Percentiles rank a stretch among this genome's conserved stretches.
Evolutionary conservation across 2,329 filamentous ascomycete species (phyloP).

Genomic region (Orbilia quercus): DNA sequence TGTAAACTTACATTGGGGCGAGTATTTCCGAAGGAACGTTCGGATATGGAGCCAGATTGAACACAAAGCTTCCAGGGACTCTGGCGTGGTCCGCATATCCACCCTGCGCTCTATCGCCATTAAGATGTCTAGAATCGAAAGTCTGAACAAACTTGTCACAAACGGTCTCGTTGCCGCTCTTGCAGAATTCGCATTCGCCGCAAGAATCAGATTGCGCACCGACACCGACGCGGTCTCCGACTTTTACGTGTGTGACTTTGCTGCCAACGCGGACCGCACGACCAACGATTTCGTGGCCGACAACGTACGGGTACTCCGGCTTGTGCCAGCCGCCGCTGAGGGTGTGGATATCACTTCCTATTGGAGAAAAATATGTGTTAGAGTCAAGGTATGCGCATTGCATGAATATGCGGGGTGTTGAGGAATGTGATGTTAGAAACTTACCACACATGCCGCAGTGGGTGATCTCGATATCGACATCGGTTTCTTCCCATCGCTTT

Average conservation of each 20-base stretch:
- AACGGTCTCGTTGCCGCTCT: slow-evolving; percentile 44
- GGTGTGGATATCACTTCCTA: slow-evolving; percentile 61
- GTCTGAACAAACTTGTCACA: slow-evolving; percentile 67
- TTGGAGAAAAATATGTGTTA: background rate
- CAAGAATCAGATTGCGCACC: slow-evolving; percentile 72
- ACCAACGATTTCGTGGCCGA: slow-evolving; percentile 75
- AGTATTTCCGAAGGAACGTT: slow-evolving; percentile 66
- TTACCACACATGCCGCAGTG: slow-evolving; percentile 74
- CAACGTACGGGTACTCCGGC: slow-evolving; percentile 66
- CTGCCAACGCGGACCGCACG: slow-evolving; percentile 69
- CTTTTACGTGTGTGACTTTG: slow-evolving; percentile 66
- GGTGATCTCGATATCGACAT: slow-evolving; percentile 74
- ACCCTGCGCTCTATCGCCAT: slow-evolving; percentile 75
- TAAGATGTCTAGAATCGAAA: slow-evolving; percentile 70
- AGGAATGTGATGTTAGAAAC: slow-evolving; percentile 34
- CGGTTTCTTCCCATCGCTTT: slow-evolving; percentile 74
- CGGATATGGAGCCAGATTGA: slow-evolving; percentile 68
- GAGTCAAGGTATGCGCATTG: slow-evolving; percentile 7
- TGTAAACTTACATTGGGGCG: slow-evolving; percentile 61
- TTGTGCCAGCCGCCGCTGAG: slow-evolving; percentile 61
- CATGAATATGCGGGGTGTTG: slow-evolving; percentile 11
- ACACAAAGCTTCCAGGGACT: slow-evolving; percentile 62
- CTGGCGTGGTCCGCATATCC: slow-evolving; percentile 65
- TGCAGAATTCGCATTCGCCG: slow-evolving; percentile 66
- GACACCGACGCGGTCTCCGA: slow-evolving; percentile 74